Percentiles rank a stretch among this genome's conserved stretches.
Conservation (phyloP, 1,139 yeast genomes). For the Suhomyces terraborum region DNA sequence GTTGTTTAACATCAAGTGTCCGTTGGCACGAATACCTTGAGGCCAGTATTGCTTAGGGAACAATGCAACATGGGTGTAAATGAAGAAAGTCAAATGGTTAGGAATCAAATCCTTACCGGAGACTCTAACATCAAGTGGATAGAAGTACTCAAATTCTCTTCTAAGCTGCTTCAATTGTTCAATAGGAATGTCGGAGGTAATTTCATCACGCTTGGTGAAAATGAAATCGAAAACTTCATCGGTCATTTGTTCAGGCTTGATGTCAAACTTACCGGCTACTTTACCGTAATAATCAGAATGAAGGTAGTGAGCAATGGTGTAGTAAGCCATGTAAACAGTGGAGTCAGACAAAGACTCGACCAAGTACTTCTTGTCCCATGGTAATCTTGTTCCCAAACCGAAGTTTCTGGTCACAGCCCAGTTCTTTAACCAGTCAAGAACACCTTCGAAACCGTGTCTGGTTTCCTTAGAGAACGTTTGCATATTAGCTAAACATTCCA, state of each 20-base stretch:
- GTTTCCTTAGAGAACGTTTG: constrained; percentile 83
- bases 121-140: constrained; percentile 86
- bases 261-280: constrained; percentile 68
- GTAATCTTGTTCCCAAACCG: constrained; percentile 93
- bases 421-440: constrained; percentile 92
- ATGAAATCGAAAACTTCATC: constrained; percentile 93
- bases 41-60: constrained; percentile 96
- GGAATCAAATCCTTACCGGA: constrained; percentile 98
- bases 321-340: constrained; percentile 93
- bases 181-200: constrained; percentile 62
- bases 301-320: constrained; percentile 84
- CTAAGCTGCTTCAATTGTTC: constrained; percentile 73
- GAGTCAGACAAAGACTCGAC: constrained; percentile 97
- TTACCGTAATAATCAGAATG: constrained; percentile 88
- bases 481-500: constrained; percentile 77
- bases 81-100: constrained; percentile 93
- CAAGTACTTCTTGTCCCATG: constrained; percentile 95
- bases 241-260: constrained; percentile 83
- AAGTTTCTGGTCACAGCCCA: constrained; percentile 99
- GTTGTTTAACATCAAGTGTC: constrained; percentile 91
- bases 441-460: constrained; percentile 90
- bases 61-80: constrained; percentile 88
- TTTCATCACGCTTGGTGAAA: constrained; percentile 69
- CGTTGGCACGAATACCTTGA: constrained; percentile 88
- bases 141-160: constrained; percentile 93